Evolutionary conservation across 805 yeast genomes (phyloP), one percentile per base, ranked within the genome.

Genomic region (Scheffersomyces coipomensis): DNA sequence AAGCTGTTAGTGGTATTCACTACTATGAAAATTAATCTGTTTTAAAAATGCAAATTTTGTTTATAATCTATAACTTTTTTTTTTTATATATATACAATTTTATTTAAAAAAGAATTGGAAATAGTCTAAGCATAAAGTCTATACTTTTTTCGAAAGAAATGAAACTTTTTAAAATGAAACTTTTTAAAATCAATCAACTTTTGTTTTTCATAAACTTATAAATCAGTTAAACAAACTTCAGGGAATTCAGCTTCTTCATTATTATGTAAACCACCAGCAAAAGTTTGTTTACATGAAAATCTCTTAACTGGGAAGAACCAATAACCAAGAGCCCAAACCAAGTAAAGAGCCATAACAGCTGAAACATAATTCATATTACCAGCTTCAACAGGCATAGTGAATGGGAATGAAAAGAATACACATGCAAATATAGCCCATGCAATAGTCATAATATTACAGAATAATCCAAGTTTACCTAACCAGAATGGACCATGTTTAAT

Each of bases 301-400:
- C 53, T 57, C 44, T 59, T 61, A 42, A 64, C 53, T 26, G 74
- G 73, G 59, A 66, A 68, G 51, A 55, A 68, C 73, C 73, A 68
- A 53, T 66, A 68, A 12, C 49, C 68, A 45, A 66, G 44, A 9
- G 66, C 54, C 54, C 61, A 62, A 19, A 62, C 43, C 15, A 64
- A 45, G 48, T 64, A 67, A 26, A 40, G 37, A 16, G 62, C 75
- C 42, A 75, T 64, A 15, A 78, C 85, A 7, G 74, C 85, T 23
- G 75, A 58, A 12, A 81, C 80, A 48, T 84, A 84, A 56, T 84
- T 84, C 89, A 84, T 84, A 45, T 73, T 71, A 29, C 76, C 75
- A 25, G 70, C 73, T 2, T 71, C 66, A 2, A 73, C 88, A 2
- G 89, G 90, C 75, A 78, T 68, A 9, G 64, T 64, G 19, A 78